phyloP scores from a whole-genome alignment of 805 yeast species.

The Cyberlindnera americana region DNA sequence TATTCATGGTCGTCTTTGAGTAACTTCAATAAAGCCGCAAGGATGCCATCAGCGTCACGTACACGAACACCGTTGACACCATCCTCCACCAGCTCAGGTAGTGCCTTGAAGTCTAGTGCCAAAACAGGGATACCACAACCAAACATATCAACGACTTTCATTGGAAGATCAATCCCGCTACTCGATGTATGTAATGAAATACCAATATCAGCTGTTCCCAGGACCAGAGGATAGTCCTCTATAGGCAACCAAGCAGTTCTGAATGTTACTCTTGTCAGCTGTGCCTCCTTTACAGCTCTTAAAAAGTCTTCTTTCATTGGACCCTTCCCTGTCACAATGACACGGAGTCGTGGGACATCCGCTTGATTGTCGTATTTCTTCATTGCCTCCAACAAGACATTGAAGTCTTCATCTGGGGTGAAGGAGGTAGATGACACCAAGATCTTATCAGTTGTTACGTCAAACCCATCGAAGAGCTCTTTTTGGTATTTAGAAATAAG shows the following conservation, averaged over 20 bases:
- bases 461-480: slow-evolving; percentile 33
- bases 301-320: slow-evolving; percentile 63
- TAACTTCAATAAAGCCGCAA: slow-evolving; percentile 36
- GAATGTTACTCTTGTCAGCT: slow-evolving; percentile 49
- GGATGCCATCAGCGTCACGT: slow-evolving; percentile 40
- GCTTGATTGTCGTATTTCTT: slow-evolving; percentile 39
- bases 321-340: slow-evolving; percentile 96
- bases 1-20: slow-evolving; percentile 34
- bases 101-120: slow-evolving; percentile 70
- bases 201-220: slow-evolving; percentile 81
- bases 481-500: slow-evolving; percentile 36
- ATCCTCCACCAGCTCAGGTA: slow-evolving; percentile 70
- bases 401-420: slow-evolving; percentile 92
- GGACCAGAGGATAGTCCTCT: slow-evolving; percentile 73
- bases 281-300: slow-evolving; percentile 40
- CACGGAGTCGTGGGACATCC: slow-evolving; percentile 46
- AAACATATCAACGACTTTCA: slow-evolving; percentile 95
- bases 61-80: slow-evolving; percentile 68
- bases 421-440: slow-evolving; percentile 87
- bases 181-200: slow-evolving; percentile 88
- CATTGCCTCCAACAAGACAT: slow-evolving; percentile 64
- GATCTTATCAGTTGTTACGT: slow-evolving; percentile 48
- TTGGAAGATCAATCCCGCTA: slow-evolving; percentile 92
- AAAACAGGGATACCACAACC: slow-evolving; percentile 95
- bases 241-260: slow-evolving; percentile 71